phyloP scores from a whole-genome alignment of 2,329 filamentous ascomycete genomes.

The Colletotrichum spinosum region DNA sequence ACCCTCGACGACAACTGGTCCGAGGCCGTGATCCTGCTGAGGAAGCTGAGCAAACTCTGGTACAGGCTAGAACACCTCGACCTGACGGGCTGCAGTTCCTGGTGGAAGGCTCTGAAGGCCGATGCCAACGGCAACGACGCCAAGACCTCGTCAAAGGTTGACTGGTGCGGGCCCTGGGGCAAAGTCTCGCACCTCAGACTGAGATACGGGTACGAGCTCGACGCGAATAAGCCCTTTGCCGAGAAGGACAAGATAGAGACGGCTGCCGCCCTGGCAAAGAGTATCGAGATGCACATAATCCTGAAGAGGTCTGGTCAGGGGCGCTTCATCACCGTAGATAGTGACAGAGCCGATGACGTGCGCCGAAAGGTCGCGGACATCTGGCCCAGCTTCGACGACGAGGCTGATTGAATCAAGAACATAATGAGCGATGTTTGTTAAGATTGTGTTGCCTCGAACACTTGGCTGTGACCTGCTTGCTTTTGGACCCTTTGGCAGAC shows the following conservation, averaged over 20 bases:
- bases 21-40: constrained; percentile 67
- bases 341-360: constrained; percentile 44
- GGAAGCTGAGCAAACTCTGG: constrained; percentile 63
- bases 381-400: too few relatives aligned
- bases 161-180: constrained; percentile 67
- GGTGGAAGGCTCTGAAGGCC: constrained; percentile 62
- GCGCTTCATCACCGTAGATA: constrained; percentile 61
- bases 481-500: too few relatives aligned
- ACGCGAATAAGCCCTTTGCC: constrained; percentile 47
- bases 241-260: constrained; percentile 49
- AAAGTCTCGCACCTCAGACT: constrained; percentile 61
- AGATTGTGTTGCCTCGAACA: too few relatives aligned
- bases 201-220: constrained; percentile 55
- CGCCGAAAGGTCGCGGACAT: too few relatives aligned
- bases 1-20: constrained; percentile 69
- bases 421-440: too few relatives aligned
- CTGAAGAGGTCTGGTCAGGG: constrained; percentile 60
- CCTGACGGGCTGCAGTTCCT: constrained; percentile 68
- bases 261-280: constrained; percentile 51
- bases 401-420: too few relatives aligned
- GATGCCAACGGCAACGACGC: constrained; percentile 53
- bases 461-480: too few relatives aligned
- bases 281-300: constrained; percentile 61
- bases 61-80: constrained; percentile 72
- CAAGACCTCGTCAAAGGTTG: constrained; percentile 48